Evolutionary conservation across 2,329 filamentous ascomycete species (phyloP), one percentile per base, ranked within the genome.

Genomic region (Dactylellina leptospora): DNA sequence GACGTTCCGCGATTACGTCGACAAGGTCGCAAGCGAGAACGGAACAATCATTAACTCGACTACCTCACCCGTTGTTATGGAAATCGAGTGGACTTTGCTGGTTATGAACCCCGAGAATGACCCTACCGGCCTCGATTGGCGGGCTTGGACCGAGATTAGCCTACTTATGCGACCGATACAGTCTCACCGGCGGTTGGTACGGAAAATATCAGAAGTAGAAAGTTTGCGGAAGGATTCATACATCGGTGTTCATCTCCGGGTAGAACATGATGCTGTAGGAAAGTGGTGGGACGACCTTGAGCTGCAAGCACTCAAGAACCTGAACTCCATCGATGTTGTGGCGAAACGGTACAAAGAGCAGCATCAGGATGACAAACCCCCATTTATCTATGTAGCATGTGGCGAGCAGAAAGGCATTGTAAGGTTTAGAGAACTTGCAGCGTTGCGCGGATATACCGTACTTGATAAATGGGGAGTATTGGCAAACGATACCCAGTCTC

Each of bases 281-380:
- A 62, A 63, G 27, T 63, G 59, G 59, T 63, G 59, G 59, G 59
- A 63, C 33, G 40, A 63, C 47, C 25, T 63, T 38, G 59, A 63
- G 25, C 33, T 63, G 48, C 59, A 63, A 28, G 38, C 48, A 38
- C 44, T 33, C 13, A 63, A 63, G 36, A 63, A 63, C 38, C 27
- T 63, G 36, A 63, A 63, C 25, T 54, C 59, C 23, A 63, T 63
- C 18, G 59, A 63, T 38, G 59, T 63, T 27, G 48, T 63, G 10
- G 59, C 59, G 38, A 55, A 63, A 40, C 33, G 38, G 36, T 63
- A 45, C 20, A 63, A 38, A 55, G 25, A 63, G 11, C 47, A 53
- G 40, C 59, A 20, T 45, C 18, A 38, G n/a, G 38, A 45, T 54
- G 38, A 38, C 16, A 38, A 36, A 36, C 45, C 20, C 25, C 59